A percentile compares a stretch with the other conserved stretches of the same genome.
phyloP scores from a whole-genome alignment of 345 rosid genomes.

The Bretschneidera sinensis region DNA sequence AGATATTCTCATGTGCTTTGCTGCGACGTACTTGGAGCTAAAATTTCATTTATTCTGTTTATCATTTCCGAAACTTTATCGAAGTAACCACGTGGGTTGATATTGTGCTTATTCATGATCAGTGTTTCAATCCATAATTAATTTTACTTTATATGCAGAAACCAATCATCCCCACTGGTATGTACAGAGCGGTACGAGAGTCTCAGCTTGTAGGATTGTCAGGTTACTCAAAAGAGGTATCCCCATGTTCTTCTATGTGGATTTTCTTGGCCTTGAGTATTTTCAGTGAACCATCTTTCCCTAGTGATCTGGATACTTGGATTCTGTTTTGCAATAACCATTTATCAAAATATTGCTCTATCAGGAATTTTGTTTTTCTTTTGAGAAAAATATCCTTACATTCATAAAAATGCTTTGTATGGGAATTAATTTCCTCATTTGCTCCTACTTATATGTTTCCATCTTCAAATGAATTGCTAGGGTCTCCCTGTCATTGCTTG shows the following conservation, averaged over 20 bases:
- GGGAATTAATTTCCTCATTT: background rate
- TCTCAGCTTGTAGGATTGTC: constrained; percentile 89
- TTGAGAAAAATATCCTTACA: too few relatives aligned
- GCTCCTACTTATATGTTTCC: background rate
- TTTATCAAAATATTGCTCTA: too few relatives aligned
- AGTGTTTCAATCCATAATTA: constrained; percentile 6
- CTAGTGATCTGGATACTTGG: too few relatives aligned
- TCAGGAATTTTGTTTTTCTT: too few relatives aligned
- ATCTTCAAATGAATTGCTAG: constrained; percentile 27
- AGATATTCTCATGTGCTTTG: background rate
- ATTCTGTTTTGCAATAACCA: too few relatives aligned
- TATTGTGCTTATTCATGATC: background rate
- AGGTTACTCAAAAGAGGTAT: constrained; percentile 90
- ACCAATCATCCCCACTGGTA: constrained; percentile 77
- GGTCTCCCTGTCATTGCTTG: constrained; percentile 89
- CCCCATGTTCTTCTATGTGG: constrained; percentile 19
- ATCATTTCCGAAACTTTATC: background rate
- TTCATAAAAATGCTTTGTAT: too few relatives aligned
- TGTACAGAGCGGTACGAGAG: constrained; percentile 81
- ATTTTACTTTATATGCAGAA: constrained; percentile 39
- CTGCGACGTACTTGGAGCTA: background rate
- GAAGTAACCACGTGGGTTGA: background rate
- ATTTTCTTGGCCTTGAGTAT: background rate
- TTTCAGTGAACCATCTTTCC: too few relatives aligned
- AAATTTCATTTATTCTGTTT: background rate